phyloP scores from a whole-genome alignment of 176 grass and related monocot species.

The Bolboschoenus planiculmis region DNA sequence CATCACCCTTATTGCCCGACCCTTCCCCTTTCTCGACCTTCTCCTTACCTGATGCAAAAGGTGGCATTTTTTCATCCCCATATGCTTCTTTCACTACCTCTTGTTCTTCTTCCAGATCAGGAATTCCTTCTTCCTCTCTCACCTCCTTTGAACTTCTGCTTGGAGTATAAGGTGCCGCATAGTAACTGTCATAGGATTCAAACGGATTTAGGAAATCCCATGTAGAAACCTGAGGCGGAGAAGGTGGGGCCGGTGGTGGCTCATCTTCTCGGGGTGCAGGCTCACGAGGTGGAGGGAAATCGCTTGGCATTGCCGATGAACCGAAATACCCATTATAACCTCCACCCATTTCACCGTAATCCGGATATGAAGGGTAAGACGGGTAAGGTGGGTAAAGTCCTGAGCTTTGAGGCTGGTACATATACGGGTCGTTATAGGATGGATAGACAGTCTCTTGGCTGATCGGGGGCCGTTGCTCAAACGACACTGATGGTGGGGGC shows the following conservation, averaged over 20 bases:
- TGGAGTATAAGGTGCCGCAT: constrained; percentile 50
- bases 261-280: constrained; percentile 32
- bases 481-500: constrained; percentile 28
- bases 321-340: constrained; percentile 37
- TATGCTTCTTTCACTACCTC: constrained; percentile 88
- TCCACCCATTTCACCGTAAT: constrained; percentile 27
- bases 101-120: constrained; percentile 81
- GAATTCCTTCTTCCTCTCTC: constrained; percentile 94
- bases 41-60: constrained; percentile 23
- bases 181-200: constrained; percentile 73
- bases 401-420: constrained; percentile 41
- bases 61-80: constrained; percentile 42
- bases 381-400: constrained; percentile 30
- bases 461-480: constrained; percentile 30
- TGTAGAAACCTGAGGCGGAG: constrained; percentile 74
- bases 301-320: constrained; percentile 3
- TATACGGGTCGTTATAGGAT: constrained; percentile 33
- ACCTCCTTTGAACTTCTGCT: constrained; percentile 81
- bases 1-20: constrained; percentile 35
- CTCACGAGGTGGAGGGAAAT: constrained; percentile 27
- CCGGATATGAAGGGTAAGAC: constrained; percentile 3
- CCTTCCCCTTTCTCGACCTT: constrained; percentile 49
- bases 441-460: constrained; percentile 34
- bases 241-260: constrained; percentile 50
- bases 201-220: constrained; percentile 98